Conservation (phyloP, 352 stramenopile species). For the Pythium biforme region DNA sequence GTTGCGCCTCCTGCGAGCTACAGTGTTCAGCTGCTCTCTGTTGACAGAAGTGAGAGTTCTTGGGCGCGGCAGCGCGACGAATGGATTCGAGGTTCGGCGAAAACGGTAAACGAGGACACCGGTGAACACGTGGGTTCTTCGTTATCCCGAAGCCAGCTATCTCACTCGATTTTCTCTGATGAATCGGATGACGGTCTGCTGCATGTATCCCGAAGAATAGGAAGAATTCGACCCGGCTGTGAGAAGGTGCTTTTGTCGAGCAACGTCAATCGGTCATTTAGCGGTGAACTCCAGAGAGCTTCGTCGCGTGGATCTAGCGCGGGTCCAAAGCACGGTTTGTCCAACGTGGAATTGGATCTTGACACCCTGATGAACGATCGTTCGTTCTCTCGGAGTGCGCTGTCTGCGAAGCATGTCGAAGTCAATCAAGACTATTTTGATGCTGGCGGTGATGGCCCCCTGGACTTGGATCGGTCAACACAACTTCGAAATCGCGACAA, state of each 20-base stretch:
- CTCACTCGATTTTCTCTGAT: conserved; percentile 29
- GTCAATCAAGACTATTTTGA: background rate
- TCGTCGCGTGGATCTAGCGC: background rate
- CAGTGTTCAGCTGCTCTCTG: background rate
- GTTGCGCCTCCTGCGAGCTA: background rate
- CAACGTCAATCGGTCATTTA: background rate
- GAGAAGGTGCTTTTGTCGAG: background rate
- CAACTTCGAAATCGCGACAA: background rate
- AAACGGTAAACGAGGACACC: conserved; percentile 30
- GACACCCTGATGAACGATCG: background rate
- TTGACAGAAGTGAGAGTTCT: background rate
- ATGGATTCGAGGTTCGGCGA: conserved; percentile 15
- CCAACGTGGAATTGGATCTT: background rate
- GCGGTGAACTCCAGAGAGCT: no score
- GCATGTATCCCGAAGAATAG: background rate
- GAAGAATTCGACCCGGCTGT: background rate
- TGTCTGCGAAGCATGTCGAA: conserved; percentile 2
- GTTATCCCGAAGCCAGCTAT: conserved; percentile 60
- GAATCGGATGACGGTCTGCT: conserved; percentile 5
- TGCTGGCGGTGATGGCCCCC: background rate
- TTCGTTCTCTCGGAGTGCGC: conserved; percentile 3
- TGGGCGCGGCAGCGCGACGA: conserved; percentile 17
- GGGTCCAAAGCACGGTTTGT: background rate
- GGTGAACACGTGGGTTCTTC: conserved; percentile 42
- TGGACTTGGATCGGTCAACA: background rate